Conservation (phyloP, 495 filamentous ascomycete species). For the Usnea hakonensis region DNA sequence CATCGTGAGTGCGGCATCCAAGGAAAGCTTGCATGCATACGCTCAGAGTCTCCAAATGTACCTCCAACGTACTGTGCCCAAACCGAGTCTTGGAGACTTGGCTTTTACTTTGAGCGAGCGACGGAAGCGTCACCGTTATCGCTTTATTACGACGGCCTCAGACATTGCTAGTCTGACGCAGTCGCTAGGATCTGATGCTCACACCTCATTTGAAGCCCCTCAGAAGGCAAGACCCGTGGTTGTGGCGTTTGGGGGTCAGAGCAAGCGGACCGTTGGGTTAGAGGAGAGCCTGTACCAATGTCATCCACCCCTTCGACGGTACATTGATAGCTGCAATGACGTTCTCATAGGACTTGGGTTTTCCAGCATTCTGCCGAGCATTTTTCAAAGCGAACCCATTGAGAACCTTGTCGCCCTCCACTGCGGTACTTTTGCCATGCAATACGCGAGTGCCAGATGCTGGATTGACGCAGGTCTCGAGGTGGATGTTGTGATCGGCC, state of each 20-base stretch:
- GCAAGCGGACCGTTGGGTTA: slow-evolving; percentile 19
- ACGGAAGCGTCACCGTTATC: slow-evolving; percentile 7
- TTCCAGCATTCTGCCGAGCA: slow-evolving; percentile 33
- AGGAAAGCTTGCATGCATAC: slow-evolving; percentile 18
- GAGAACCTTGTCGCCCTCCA: slow-evolving; percentile 38
- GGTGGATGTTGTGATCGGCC: slow-evolving; percentile 39
- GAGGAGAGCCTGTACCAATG: slow-evolving; percentile 27
- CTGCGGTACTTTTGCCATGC: slow-evolving; percentile 37
- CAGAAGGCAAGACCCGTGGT: slow-evolving; percentile 21
- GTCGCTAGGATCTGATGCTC: background rate
- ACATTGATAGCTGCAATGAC: slow-evolving; percentile 27
- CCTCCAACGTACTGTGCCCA: slow-evolving; percentile 1
- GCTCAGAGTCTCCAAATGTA: slow-evolving; percentile 9
- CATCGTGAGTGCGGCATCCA: slow-evolving; percentile 19
- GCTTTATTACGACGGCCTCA: slow-evolving; percentile 6
- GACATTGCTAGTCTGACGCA: background rate
- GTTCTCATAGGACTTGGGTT: slow-evolving; percentile 2
- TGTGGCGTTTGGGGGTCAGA: slow-evolving; percentile 34
- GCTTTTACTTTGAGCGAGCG: slow-evolving; percentile 17
- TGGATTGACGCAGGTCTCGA: slow-evolving; percentile 43
- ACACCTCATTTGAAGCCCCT: slow-evolving; percentile 2
- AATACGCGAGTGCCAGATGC: slow-evolving; percentile 39
- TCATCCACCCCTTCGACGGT: slow-evolving; percentile 26
- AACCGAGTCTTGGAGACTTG: slow-evolving; percentile 15
- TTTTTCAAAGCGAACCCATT: slow-evolving; percentile 39